A percentile compares a stretch with the other conserved stretches of the same genome.
Conservation (phyloP, 345 rosid species). For the Geranium rotundifolium region DNA sequence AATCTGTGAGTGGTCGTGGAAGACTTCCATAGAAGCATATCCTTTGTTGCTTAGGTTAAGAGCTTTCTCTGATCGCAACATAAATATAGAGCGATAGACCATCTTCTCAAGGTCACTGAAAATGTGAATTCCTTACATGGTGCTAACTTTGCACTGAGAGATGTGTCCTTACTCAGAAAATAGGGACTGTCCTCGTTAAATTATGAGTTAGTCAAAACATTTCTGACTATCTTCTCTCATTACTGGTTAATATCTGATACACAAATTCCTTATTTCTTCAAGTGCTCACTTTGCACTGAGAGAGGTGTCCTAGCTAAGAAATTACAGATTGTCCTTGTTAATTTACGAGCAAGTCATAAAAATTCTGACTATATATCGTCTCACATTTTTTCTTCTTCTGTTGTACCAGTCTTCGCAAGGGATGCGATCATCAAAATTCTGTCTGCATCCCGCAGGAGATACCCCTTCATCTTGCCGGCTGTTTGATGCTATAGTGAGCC, state of each 20-base stretch:
- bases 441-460: slow-evolving; percentile 86
- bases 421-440: slow-evolving; percentile 81
- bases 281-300: too few species aligned
- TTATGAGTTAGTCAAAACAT: background rate
- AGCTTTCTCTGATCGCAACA: too few species aligned
- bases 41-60: too few species aligned
- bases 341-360: background rate
- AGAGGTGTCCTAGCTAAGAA: background rate
- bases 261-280: too few species aligned
- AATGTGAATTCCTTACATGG: too few species aligned
- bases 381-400: slow-evolving; percentile 14
- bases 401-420: slow-evolving; percentile 55
- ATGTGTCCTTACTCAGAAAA: background rate
- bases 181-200: background rate
- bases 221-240: slow-evolving; percentile 3
- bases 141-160: too few species aligned
- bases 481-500: slow-evolving; percentile 81
- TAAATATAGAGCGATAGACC: too few species aligned
- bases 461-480: slow-evolving; percentile 89
- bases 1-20: too few species aligned
- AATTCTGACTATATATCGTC: background rate
- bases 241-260: background rate
- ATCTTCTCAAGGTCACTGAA: too few species aligned
- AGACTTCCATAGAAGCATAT: too few species aligned
- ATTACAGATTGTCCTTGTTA: background rate